phyloP scores from a whole-genome alignment of 106 monocot species.

The Dendrobium officinale region DNA sequence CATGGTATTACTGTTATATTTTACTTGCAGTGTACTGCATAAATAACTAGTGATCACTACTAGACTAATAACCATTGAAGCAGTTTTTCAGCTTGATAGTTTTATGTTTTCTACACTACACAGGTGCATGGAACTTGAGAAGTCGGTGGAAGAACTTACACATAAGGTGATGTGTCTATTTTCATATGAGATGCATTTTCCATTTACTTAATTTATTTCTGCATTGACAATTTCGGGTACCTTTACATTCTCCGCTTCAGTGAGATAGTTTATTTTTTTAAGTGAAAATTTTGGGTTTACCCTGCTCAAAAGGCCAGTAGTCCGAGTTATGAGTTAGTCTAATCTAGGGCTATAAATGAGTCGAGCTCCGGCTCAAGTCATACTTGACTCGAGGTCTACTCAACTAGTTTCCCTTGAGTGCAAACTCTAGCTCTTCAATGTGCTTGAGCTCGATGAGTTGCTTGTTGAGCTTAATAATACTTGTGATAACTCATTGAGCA shows the following conservation, averaged over 20 bases:
- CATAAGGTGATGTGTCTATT: neutral
- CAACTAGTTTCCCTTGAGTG: too few relatives aligned
- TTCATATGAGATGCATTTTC: neutral
- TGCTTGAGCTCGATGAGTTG: too few relatives aligned
- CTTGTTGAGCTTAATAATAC: too few relatives aligned
- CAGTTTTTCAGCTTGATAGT: neutral
- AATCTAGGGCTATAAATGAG: too few relatives aligned
- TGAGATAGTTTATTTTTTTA: neutral
- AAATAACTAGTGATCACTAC: neutral
- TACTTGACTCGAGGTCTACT: too few relatives aligned
- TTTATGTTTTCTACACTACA: neutral
- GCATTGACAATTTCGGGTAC: neutral
- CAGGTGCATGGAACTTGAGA: slow-evolving; percentile 6
- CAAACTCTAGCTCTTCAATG: too few relatives aligned
- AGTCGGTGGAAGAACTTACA: neutral
- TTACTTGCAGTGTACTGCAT: neutral
- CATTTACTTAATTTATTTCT: neutral
- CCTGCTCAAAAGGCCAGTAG: neutral
- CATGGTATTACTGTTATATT: neutral
- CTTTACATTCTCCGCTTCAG: neutral
- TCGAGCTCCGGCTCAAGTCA: too few relatives aligned
- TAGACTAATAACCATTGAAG: neutral
- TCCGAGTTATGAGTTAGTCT: too few relatives aligned
- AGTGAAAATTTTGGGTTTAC: neutral
- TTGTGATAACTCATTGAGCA: too few relatives aligned